Percentiles rank a stretch among this genome's conserved stretches.
Evolutionary conservation across 2,329 filamentous ascomycete species (phyloP).

Genomic region (Emergomyces africanus): DNA sequence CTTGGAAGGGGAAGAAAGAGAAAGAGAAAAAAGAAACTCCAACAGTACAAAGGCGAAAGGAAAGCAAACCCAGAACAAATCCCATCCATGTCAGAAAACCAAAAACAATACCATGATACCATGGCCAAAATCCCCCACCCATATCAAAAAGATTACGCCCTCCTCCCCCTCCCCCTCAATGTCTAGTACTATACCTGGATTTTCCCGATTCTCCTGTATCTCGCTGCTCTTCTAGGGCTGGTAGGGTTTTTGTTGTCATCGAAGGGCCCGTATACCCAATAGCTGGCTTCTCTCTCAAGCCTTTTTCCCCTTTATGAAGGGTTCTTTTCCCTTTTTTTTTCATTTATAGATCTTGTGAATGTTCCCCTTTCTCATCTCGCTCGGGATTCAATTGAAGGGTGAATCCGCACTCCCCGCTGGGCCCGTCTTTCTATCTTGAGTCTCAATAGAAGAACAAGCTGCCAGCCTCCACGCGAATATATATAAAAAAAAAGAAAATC

Average conservation of each 20-base stretch:
- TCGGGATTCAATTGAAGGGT: not conserved
- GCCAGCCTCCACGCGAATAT: not conserved
- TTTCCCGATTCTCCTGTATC: too few species aligned
- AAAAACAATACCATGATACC: too few species aligned
- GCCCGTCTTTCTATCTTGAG: not conserved
- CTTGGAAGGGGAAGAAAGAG: not conserved
- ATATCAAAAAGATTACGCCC: constrained; percentile 15
- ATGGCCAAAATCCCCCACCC: too few species aligned
- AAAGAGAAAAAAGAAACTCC: not conserved
- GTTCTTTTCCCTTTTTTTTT: not conserved
- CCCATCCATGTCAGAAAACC: too few species aligned
- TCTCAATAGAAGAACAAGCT: not conserved
- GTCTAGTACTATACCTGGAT: too few species aligned
- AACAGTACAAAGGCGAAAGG: too few species aligned
- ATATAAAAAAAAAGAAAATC: too few species aligned
- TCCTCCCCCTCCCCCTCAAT: constrained; percentile 25
- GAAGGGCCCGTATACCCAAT: not conserved
- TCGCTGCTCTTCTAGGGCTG: not conserved
- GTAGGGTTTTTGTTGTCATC: not conserved
- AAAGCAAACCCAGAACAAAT: too few species aligned
- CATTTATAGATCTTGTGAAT: not conserved
- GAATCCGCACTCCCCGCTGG: not conserved
- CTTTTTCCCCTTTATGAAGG: not conserved
- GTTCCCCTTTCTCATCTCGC: not conserved
- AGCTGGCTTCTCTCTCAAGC: not conserved